Evolutionary conservation across 2,329 filamentous ascomycete genomes (phyloP), one percentile per base, ranked within the genome.

Genomic region (Amauroascus verrucosus): DNA sequence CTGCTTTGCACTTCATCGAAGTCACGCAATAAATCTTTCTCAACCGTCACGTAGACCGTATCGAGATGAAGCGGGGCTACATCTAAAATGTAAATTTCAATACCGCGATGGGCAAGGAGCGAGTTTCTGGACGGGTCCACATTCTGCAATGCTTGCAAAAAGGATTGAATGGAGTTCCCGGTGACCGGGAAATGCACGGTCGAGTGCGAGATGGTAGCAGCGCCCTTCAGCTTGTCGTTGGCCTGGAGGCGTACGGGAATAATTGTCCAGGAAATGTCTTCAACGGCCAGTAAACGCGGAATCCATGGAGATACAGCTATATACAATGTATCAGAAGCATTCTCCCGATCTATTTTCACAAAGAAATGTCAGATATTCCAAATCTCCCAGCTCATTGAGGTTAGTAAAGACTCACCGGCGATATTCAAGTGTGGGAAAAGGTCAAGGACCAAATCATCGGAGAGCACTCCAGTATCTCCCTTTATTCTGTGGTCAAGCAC

Each of bases 401-500:
- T 18, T 38, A 6, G 3, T 18, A 48, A 46, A 18, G 32, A 60
- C 60, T 62, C 61, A 75, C 78, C 68, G 67, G 82, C 79, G 68
- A 64, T 74, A 63, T 60, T 71, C 70, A 61, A 78, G 64, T 61
- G 81, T 73, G 57, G 86, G 83, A 71, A 94, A 49, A 97, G 77
- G 64, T 94, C 86, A 45, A 78, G 75, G 63, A 90, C 88, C 49
- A 98, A 77, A 68, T 95, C 88, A 63, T 88, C 84, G 11, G 91
- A 95, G 51, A 97, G 71, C 59, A 93, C 80, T 58, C 89, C 93
- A 57, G 90, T 78, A 65, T 95, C 88, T 51, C 87, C 88, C 70
- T 85, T 87, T 62, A 95, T 77, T 67, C 86, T 84, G 65, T 89
- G 86, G 69, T 95, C 89, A 54, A 96, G 80, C 35, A 94, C 79